Conservation (phyloP, 768 basidiomycete genomes). For the Clitopilus hobsonii region DNA sequence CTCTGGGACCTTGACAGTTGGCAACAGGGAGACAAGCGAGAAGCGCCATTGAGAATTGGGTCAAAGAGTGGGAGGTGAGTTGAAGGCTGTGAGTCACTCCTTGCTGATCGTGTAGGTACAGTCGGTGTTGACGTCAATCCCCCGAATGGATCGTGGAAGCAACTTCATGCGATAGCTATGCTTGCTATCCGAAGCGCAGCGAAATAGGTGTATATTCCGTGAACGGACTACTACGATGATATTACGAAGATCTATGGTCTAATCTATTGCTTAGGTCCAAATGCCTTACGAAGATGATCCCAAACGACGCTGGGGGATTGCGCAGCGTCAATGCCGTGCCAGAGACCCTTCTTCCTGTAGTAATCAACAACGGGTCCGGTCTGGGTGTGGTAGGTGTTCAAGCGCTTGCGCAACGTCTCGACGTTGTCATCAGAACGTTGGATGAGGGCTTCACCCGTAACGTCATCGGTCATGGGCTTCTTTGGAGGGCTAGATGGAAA, state of each 20-base stretch:
- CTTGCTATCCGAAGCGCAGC: too few species aligned
- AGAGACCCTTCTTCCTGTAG: conserved; percentile 89
- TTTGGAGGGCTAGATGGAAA: conserved; percentile 78
- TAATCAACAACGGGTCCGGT: conserved; percentile 96
- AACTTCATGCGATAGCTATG: too few species aligned
- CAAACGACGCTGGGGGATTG: conserved; percentile 92
- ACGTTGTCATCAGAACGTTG: conserved; percentile 98
- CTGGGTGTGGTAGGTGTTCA: conserved; percentile 85
- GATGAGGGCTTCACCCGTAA: conserved; percentile 92
- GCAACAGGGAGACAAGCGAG: too few species aligned
- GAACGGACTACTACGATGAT: neutral
- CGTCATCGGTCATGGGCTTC: conserved; percentile 90
- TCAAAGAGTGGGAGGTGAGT: too few species aligned
- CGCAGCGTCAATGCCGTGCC: conserved; percentile 89
- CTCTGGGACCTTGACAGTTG: too few species aligned
- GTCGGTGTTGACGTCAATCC: too few species aligned
- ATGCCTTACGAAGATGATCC: conserved; percentile 71
- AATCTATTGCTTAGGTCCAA: conserved; percentile 28
- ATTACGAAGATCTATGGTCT: conserved; percentile 31
- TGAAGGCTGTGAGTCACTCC: too few species aligned
- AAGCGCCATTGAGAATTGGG: too few species aligned
- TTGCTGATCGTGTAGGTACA: too few species aligned
- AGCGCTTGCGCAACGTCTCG: conserved; percentile 87
- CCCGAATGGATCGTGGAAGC: neutral
- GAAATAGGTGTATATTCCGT: too few species aligned